Evolutionary conservation across 805 yeast genomes (phyloP), one percentile per base, ranked within the genome.

Genomic region (Lipomyces yamanashiensis): DNA sequence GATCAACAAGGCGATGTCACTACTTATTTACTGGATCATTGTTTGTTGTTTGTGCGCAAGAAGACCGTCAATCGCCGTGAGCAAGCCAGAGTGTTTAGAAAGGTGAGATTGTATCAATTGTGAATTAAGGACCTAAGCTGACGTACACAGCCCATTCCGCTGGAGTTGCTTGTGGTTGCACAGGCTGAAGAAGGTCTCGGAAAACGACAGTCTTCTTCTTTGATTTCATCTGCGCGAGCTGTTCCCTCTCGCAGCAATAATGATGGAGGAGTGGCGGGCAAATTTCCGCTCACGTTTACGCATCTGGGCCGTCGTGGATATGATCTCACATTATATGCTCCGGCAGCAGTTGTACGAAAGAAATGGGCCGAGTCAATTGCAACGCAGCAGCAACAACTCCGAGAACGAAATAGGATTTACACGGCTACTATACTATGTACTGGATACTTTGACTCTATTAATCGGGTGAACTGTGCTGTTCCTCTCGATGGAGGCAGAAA

Each of bases 401-500:
- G 89, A 59, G 85, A 82, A 56, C 84, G 85, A 59, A 85, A 91
- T 64, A 95, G 91, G 70, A 88, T 93, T 66, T 92, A 89, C 75
- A 87, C 95, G 0, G 78, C 88, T 67, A 85, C 87, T 17, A 88
- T 91, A 65, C 81, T 90, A 60, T 89, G 88, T 67, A 87, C 90
- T 28, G 81, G 88, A 65, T 85, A 85, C 71, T 92, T 92, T 75
- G 91, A 86, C 68, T 85, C 86, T 54, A 80, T 81, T 21, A 86
- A 92, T 73, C 84, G 88, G 65, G 89, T 93, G 71, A 92, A 90
- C 73, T 92, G 98, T 79, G 93, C 92, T 36, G 92, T 89, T 45
- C 96, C 97, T 40, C 88, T 90, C 75, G 96, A 95, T 73, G 97
- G 97, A 58, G 98, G 98, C 21, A 84, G 96, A 68, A 90, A 92